Base-by-base conservation (phyloP, 2,329 filamentous ascomycete species). In the Colletotrichum sp. region DNA sequence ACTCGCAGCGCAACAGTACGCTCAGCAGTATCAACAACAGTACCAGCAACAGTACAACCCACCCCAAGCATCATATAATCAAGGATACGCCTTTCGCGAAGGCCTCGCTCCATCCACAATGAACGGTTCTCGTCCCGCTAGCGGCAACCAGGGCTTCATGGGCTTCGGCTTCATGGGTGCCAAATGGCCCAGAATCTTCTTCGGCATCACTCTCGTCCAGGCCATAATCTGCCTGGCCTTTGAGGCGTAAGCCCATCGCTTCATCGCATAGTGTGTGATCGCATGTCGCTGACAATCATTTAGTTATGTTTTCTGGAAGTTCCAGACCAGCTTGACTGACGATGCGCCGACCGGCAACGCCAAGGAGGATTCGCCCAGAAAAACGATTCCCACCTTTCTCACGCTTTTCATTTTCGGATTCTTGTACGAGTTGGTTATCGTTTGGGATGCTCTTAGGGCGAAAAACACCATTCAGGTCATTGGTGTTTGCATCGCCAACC, bases 401-500 rank as follows among this genome's bases (percentile, higher is more conserved):
- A 95, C 96, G 28, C 92, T 99, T 62, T 98, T 98, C 88, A 98
- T 98, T 84, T 98, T 99, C 84, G 97, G 95, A 76, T 98, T 98
- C 86, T 85, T 99, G 73, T 99, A 98, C 86, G 93, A 98, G 82
- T 87, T 98, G 36, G 87, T 97, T 32, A 89, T 99, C 69, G 94
- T 97, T 14, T 98, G 96, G 90, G 97, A 99, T 87, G 97, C 96
- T 18, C 89, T 99, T 74, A 93, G 96, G 77, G 89, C 96, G 82
- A 98, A 98, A 85, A 99, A 99, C 86, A 99, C 97, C 13, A 99
- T 99, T 88, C 97, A 99, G 85, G 90, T 98, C 83, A 98, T 99
- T 79, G 97, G 97, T 59, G 90, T 99, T 34, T 98, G 96, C 86
- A 87, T 97, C 73, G 97, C 97, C 86, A 98, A 99, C 85, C 85